Percentiles rank a stretch among this genome's conserved stretches.
These are phyloP conservation scores for Pyrus betulifolia DNA, from an alignment of 306 rosid genomes.

Conservation along the genomic window DNA sequence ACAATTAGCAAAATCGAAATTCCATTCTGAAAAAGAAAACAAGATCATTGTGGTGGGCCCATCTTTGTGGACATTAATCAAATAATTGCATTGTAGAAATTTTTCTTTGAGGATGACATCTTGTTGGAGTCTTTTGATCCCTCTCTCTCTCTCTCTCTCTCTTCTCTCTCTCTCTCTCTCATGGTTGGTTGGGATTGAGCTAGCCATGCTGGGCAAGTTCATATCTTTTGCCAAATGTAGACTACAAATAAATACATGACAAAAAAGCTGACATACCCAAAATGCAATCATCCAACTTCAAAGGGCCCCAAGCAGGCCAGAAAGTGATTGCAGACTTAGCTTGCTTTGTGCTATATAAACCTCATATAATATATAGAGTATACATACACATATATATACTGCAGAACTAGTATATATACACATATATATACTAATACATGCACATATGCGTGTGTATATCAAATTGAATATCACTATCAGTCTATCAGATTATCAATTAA, in stretches of 20 bases:
- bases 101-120: constrained; percentile 4
- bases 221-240: constrained; percentile 12
- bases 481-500: neutral
- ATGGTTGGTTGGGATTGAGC: neutral
- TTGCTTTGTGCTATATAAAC: neutral
- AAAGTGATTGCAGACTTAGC: constrained; percentile 5
- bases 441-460: neutral
- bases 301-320: constrained; percentile 2
- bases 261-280: constrained; percentile 6
- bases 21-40: constrained; percentile 23
- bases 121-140: constrained; percentile 15
- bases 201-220: neutral
- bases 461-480: neutral
- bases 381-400: no score
- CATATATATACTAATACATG: no score
- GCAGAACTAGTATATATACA: no score
- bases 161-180: neutral
- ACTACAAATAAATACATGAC: constrained; percentile 21
- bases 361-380: neutral
- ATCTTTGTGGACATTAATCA: constrained; percentile 7
- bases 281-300: constrained; percentile 8
- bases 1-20: constrained; percentile 23
- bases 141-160: neutral
- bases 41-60: constrained; percentile 38
- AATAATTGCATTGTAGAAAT: constrained; percentile 46